Conservation (phyloP, 495 filamentous ascomycete genomes). For the Trichoderma reesei region DNA sequence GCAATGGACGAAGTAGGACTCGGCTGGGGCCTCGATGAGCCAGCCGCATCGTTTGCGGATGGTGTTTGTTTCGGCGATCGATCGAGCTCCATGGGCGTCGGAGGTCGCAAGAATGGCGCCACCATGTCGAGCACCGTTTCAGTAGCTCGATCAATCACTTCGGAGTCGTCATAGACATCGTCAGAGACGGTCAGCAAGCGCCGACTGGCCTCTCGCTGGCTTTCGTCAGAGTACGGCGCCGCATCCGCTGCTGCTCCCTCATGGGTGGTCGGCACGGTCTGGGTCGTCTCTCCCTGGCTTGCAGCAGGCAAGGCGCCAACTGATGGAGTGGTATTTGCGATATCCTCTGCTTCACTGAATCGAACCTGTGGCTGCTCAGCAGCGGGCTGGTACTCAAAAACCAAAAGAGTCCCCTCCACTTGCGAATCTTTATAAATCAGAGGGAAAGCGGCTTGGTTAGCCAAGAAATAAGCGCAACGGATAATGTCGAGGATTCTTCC, state of each 20-base stretch:
- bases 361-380: neutral
- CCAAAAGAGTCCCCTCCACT: neutral
- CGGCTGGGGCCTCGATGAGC: neutral
- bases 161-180: neutral
- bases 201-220: neutral
- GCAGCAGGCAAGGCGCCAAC: neutral
- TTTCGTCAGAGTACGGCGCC: neutral
- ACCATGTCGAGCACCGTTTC: conserved; percentile 12
- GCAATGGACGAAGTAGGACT: neutral
- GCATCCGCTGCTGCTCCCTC: neutral
- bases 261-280: neutral
- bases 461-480: conserved; percentile 24
- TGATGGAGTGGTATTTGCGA: neutral
- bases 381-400: neutral
- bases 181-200: neutral
- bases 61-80: conserved; percentile 22
- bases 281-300: too few relatives aligned
- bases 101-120: conserved; percentile 13
- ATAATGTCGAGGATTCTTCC: conserved; percentile 27
- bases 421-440: neutral
- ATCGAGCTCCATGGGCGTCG: conserved; percentile 13
- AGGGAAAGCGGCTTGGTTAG: conserved; percentile 17
- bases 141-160: conserved; percentile 14
- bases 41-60: conserved; percentile 20
- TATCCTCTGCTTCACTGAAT: neutral